Conservation (phyloP, 129 eudicot genomes). For the Deinandra increscens region DNA sequence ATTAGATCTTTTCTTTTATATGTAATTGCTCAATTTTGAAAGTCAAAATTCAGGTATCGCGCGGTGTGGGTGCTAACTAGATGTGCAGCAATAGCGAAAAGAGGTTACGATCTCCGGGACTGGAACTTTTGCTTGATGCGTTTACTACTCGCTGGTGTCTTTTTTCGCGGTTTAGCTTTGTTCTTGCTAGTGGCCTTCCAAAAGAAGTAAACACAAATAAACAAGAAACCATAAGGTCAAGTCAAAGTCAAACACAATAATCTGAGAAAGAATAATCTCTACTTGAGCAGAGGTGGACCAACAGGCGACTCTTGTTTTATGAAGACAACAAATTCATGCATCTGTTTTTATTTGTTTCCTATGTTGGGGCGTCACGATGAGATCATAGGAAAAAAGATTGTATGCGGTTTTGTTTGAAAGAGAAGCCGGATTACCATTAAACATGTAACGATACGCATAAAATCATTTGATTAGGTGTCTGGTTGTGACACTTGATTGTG, state of each 20-base stretch:
- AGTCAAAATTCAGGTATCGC: slow-evolving; percentile 50
- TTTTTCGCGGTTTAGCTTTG: slow-evolving; percentile 54
- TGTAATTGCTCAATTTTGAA: neutral
- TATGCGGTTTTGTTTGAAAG: slow-evolving; percentile 10
- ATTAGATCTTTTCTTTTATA: too few species aligned
- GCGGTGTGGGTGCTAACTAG: slow-evolving; percentile 89
- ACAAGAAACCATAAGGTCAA: slow-evolving; percentile 6
- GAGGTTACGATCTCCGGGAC: slow-evolving; percentile 52
- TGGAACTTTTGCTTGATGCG: slow-evolving; percentile 56
- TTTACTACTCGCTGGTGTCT: slow-evolving; percentile 46
- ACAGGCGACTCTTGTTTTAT: slow-evolving; percentile 13
- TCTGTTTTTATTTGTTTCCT: too few species aligned
- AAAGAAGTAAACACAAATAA: slow-evolving; percentile 49
- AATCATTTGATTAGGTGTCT: neutral
- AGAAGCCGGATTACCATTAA: slow-evolving; percentile 1
- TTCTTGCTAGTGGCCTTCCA: slow-evolving; percentile 71
- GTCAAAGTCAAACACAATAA: slow-evolving; percentile 17
- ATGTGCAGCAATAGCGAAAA: slow-evolving; percentile 62
- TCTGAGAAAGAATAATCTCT: slow-evolving; percentile 14
- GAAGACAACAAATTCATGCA: neutral
- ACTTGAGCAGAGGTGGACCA: slow-evolving; percentile 9
- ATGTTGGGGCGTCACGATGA: too few species aligned
- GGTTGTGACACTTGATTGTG: too few species aligned
- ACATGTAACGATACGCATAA: neutral
- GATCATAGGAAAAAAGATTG: slow-evolving; percentile 13